These are phyloP conservation scores for Dimocarpus longan DNA, from an alignment of 345 rosid genomes.

Conservation along the genomic window DNA sequence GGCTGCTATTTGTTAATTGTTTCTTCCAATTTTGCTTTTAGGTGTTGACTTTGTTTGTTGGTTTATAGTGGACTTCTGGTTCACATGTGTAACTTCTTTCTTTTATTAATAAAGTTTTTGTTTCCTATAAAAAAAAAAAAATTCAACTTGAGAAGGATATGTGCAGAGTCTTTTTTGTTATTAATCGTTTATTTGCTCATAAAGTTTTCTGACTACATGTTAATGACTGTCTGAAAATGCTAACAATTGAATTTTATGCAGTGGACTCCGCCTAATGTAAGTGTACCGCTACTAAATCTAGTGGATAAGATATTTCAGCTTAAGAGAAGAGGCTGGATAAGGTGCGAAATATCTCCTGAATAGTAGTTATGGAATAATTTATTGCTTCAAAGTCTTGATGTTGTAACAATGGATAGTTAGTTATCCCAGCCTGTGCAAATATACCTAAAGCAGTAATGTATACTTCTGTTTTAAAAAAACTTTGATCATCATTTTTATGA, in stretches of 20 bases:
- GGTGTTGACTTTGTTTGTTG: no score
- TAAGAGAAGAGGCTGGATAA: constrained; percentile 96
- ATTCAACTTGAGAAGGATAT: background rate
- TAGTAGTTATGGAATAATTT: background rate
- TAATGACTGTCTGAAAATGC: background rate
- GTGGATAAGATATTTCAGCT: constrained; percentile 98
- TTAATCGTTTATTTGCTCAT: background rate
- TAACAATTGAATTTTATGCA: constrained; percentile 37
- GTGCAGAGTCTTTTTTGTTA: background rate
- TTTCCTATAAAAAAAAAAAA: no score
- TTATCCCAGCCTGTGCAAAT: background rate
- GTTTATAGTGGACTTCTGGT: no score
- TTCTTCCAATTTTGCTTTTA: no score
- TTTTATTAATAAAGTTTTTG: no score
- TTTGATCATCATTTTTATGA: background rate
- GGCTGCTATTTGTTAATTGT: no score
- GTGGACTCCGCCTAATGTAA: constrained; percentile 98
- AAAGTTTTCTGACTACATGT: background rate
- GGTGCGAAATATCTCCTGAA: constrained; percentile 48
- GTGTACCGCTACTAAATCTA: constrained; percentile 89
- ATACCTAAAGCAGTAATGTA: background rate
- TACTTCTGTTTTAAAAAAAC: background rate
- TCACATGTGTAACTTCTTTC: no score
- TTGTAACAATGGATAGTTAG: background rate
- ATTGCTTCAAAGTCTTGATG: constrained; percentile 7